These are phyloP conservation scores for Boletus pseudopeckii DNA, from an alignment of 768 basidiomycete genomes.

Conservation along the genomic window DNA sequence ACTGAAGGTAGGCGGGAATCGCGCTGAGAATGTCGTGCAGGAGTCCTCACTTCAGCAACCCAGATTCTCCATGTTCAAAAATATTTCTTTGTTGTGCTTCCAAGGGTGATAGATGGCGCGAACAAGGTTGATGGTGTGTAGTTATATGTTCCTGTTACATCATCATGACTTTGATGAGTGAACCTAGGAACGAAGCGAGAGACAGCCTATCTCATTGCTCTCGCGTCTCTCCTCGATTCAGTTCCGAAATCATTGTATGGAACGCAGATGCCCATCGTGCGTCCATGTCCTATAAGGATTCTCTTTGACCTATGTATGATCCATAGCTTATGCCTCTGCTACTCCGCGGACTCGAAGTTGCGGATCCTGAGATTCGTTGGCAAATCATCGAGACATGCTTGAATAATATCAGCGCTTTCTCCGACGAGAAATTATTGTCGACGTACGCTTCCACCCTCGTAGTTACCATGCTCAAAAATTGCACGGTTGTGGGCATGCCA, in stretches of 20 bases:
- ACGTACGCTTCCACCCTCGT: constrained; percentile 73
- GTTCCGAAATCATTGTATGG: constrained; percentile 74
- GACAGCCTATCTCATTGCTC: constrained; percentile 74
- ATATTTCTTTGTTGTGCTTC: constrained; percentile 69
- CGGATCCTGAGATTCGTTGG: constrained; percentile 67
- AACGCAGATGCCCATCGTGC: constrained; percentile 60
- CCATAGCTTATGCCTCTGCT: constrained; percentile 86
- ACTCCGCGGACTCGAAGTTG: constrained; percentile 77
- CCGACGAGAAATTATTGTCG: constrained; percentile 51
- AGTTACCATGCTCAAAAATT: constrained; percentile 65
- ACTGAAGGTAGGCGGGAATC: constrained; percentile 54
- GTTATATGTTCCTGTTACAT: not conserved
- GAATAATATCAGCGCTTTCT: constrained; percentile 60
- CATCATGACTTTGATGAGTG: not conserved
- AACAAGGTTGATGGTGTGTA: constrained; percentile 51
- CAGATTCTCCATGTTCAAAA: constrained; percentile 75
- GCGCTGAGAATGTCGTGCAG: not conserved
- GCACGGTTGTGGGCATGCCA: constrained; percentile 46
- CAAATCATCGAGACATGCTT: constrained; percentile 80
- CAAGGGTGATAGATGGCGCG: constrained; percentile 69
- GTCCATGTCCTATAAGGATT: constrained; percentile 12
- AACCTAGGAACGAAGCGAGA: constrained; percentile 49
- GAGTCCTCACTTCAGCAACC: not conserved
- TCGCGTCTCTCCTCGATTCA: constrained; percentile 76
- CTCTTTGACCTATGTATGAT: not conserved